These are phyloP conservation scores for Cicer chorassanicum DNA, from an alignment of 306 rosid species.

Conservation along the genomic window DNA sequence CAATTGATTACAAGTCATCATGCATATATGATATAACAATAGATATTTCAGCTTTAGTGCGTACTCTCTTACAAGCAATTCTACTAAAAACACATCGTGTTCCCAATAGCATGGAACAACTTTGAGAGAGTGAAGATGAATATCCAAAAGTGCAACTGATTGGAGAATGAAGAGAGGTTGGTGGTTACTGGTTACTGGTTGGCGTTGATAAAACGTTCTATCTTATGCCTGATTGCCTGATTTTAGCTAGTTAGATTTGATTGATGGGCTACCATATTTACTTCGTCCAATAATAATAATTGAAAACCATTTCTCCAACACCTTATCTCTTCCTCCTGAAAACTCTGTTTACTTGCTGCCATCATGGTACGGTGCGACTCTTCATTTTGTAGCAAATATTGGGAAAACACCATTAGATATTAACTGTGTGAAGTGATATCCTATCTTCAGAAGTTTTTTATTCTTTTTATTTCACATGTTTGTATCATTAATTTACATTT, in stretches of 20 bases:
- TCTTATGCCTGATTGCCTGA: not conserved
- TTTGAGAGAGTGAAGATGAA: constrained; percentile 1
- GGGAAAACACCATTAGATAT: not conserved
- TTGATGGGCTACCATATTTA: constrained; percentile 49
- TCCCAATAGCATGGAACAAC: not conserved
- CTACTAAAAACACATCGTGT: not conserved
- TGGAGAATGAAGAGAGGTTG: constrained; percentile 36
- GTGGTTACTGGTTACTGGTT: constrained; percentile 49
- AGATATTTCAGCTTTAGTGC: constrained; percentile 25
- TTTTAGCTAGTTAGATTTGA: constrained; percentile 44
- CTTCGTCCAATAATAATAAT: not conserved
- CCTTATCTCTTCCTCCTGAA: constrained; percentile 6
- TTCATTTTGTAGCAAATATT: not conserved
- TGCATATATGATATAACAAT: not conserved
- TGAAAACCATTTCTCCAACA: constrained; percentile 47
- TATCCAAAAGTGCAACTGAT: constrained; percentile 13
- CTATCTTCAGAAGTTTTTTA: not conserved
- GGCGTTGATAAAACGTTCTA: constrained; percentile 52
- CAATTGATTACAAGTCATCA: not conserved
- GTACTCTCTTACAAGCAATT: not conserved
- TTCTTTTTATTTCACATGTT: not conserved
- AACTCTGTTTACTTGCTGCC: constrained; percentile 10
- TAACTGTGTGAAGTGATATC: constrained; percentile 5
- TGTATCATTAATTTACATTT: constrained; percentile 4
- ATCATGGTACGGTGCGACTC: constrained; percentile 1